Percentiles rank a stretch among this genome's conserved stretches.
Conservation (phyloP, 345 rosid species). For the Eucalyptus dawsonii region DNA sequence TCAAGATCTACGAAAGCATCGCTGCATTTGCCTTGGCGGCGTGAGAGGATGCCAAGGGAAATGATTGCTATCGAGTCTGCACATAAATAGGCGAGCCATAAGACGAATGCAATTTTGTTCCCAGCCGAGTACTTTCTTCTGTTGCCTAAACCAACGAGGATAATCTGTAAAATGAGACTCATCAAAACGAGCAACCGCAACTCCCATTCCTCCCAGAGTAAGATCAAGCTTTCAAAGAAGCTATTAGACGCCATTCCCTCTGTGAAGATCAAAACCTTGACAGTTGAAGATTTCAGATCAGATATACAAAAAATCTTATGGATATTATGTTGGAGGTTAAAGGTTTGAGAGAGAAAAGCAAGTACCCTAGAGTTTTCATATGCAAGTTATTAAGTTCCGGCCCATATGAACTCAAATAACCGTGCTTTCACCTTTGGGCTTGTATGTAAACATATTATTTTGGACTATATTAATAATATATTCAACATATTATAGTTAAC, state of each 20-base stretch:
- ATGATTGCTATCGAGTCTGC: slow-evolving; percentile 10
- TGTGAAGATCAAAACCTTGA: neutral
- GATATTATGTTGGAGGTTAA: neutral
- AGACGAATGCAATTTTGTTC: neutral
- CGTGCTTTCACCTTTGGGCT: too few relatives aligned
- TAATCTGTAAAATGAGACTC: slow-evolving; percentile 6
- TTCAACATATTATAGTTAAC: neutral
- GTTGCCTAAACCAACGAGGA: neutral
- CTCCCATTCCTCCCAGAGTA: slow-evolving; percentile 10
- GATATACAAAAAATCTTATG: neutral
- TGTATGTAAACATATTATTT: too few relatives aligned
- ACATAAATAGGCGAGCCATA: slow-evolving; percentile 7
- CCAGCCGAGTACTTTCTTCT: neutral
- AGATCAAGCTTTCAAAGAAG: neutral
- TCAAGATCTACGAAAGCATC: neutral
- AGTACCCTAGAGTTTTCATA: too few relatives aligned
- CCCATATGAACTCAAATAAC: too few relatives aligned
- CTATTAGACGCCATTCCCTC: neutral
- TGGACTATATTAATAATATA: too few relatives aligned
- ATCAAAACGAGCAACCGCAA: neutral
- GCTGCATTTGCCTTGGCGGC: neutral
- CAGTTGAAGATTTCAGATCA: neutral
- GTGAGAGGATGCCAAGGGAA: slow-evolving; percentile 6
- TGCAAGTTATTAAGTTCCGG: too few relatives aligned
- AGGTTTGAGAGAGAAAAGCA: too few relatives aligned